Base-by-base conservation (phyloP, 768 basidiomycete species). In the Lactarius pseudohatsudake region DNA sequence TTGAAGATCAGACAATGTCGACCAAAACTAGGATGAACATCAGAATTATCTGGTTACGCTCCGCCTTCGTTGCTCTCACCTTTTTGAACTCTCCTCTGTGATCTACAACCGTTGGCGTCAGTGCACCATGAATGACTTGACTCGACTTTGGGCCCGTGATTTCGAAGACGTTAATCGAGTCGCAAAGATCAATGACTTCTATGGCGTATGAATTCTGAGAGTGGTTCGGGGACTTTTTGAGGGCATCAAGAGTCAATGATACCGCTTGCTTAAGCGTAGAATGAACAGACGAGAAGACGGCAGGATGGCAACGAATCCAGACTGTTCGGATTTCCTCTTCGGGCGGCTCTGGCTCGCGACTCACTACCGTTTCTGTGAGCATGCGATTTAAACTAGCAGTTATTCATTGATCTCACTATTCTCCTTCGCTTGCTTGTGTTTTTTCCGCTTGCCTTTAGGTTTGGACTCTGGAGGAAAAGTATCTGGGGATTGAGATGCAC, bases 81-180 rank as follows among this genome's bases (percentile, higher is more conserved):
- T 86, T 80, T 64, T 79, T 81, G 63, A 90, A 88, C 13, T 86
- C 87, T 41, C 75, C 76, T 53, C 85, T 78, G 3, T 81, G 76
- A 53, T 87, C 82, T 7, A 56, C 47, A 28, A 28, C 43, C 4
- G 53, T 53, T 36, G 70, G 70, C 15, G 68, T 70, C 47, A 84
- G 38, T 16, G 79, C 78, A 10, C 79, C 77, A 34, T 71, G 70
- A 34, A 85, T 62, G 13, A 95, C 85, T 73, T 91, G 89, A 62
- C 83, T 91, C 0, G 91, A 82, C 73, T 86, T 90, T 3, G 92
- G 92, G 3, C 96, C 96, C 81, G 91, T 90, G 40, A 98, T 84
- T 75, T 98, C 96, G 71, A 96, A 96, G 6, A 87, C 81, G 67
- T 91, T 91, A 53, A 94, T 71, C 58, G 86, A 84, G 2, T 85